Evolutionary conservation across 176 grass and related monocot genomes (phyloP), one percentile per base, ranked within the genome.

Genomic region (Avena insularis): DNA sequence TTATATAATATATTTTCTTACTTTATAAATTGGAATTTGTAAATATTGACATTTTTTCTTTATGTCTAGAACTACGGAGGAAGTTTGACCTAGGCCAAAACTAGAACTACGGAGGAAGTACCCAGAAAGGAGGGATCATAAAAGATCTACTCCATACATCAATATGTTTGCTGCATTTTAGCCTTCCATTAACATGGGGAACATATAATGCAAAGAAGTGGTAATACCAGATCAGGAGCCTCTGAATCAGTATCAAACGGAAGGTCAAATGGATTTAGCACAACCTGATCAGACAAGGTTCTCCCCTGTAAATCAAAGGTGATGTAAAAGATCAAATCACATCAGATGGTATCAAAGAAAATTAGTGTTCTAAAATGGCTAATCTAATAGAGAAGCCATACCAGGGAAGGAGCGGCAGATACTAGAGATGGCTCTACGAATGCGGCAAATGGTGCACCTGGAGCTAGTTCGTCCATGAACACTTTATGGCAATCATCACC

Each of bases 181-280:
- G 49, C 25, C 74, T 77, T 77, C 51, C 36, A 57, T 53, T 58
- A 79, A 49, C 61, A 86, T 4, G 20, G 15, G 11, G 15, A 8
- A 76, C 17, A 83, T 55, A 19, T 57, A 83, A 61, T 48, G 21
- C 8, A 83, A 75, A 47, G 57, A 59, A 71, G 79, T 35, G 4
- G 6, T 17, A 68, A 87, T 95, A 95, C 96, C 92, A 82, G 67
- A 91, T 79, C 48, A 71, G 78, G 82, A 85, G 84, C 72, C 79
- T 84, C 84, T 11, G n/a, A 71, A 61, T 91, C 84, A 59, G 78
- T 68, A 36, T 86, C 88, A 92, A 86, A 90, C 60, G 93, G 88
- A 82, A 92, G 65, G 83, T 92, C 90, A 84, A 98, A 98, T 80
- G 93, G 92, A 90, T 98, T 98, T 81, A 80, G 83, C 77, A 89